Conservation (phyloP, 768 basidiomycete species). For the Calocera viscosa region DNA sequence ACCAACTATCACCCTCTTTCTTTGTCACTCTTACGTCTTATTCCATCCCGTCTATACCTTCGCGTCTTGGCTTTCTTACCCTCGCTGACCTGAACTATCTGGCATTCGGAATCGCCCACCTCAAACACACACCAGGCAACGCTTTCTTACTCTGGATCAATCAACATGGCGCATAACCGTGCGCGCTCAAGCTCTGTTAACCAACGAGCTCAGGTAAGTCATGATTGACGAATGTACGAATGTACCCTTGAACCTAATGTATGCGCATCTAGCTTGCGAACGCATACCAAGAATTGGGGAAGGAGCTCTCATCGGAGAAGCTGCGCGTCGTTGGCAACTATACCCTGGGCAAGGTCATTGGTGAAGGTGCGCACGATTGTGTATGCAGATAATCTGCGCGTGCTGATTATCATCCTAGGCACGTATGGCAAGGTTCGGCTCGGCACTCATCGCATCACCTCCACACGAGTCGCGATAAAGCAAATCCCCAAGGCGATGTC, state of each 20-base stretch:
- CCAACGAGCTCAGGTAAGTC: constrained; percentile 17
- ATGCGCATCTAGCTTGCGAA: constrained; percentile 56
- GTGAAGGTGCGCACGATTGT: constrained; percentile 56
- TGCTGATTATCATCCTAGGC: constrained; percentile 36
- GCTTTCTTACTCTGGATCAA: background rate
- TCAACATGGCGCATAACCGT: background rate
- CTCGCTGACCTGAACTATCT: background rate
- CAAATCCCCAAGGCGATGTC: constrained; percentile 94
- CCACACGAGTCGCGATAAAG: constrained; percentile 88
- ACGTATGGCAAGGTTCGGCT: constrained; percentile 92
- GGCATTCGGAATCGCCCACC: background rate
- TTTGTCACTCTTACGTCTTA: background rate
- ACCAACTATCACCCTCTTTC: background rate
- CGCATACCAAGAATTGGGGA: constrained; percentile 95
- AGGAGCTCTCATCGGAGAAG: constrained; percentile 83
- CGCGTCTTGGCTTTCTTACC: background rate
- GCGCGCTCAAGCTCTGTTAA: constrained; percentile 13
- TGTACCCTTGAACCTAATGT: constrained; percentile 1
- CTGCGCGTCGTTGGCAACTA: constrained; percentile 90
- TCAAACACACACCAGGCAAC: background rate
- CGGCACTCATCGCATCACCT: constrained; percentile 86
- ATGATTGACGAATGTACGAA: background rate
- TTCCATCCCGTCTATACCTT: background rate
- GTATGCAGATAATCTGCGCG: background rate
- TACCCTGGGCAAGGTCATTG: constrained; percentile 83